Conservation (phyloP, 176 grass and related monocot genomes). For the Panicum miliaceum region DNA sequence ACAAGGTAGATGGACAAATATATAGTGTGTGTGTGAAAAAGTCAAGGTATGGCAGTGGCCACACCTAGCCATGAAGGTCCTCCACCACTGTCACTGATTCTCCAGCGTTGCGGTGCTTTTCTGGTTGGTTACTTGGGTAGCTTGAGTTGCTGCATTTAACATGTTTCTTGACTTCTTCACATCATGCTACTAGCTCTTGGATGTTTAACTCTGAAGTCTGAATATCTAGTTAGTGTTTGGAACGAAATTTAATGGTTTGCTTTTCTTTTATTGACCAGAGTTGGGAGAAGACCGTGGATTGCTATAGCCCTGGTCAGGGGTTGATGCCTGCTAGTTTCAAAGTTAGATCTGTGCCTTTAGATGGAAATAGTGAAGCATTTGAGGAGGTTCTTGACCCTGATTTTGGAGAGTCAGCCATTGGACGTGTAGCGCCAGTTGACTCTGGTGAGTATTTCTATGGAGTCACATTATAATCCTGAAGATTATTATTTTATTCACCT, state of each 20-base stretch:
- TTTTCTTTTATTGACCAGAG: slow-evolving; percentile 53
- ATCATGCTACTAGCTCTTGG: neutral
- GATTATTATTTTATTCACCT: slow-evolving; percentile 1
- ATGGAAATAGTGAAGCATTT: slow-evolving; percentile 93
- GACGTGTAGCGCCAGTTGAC: slow-evolving; percentile 94
- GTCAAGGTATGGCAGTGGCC: too few species aligned
- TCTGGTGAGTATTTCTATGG: slow-evolving; percentile 63
- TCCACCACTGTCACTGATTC: too few species aligned
- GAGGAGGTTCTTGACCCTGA: slow-evolving; percentile 98
- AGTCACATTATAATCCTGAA: slow-evolving; percentile 16
- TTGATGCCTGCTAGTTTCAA: slow-evolving; percentile 99
- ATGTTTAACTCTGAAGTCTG: slow-evolving; percentile 13
- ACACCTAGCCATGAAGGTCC: too few species aligned
- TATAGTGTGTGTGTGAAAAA: too few species aligned
- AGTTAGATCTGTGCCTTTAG: slow-evolving; percentile 89
- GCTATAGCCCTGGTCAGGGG: slow-evolving; percentile 90
- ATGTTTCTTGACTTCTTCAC: neutral
- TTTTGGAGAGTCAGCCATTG: slow-evolving; percentile 96
- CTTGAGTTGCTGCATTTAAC: neutral
- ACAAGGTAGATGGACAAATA: too few species aligned
- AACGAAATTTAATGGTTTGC: slow-evolving; percentile 26
- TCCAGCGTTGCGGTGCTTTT: neutral
- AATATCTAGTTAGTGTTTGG: slow-evolving; percentile 12
- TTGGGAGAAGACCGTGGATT: slow-evolving; percentile 98
- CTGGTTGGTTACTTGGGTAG: neutral